Conservation (phyloP, 1,139 yeast species). For the Scheffersomyces stambukii region DNA sequence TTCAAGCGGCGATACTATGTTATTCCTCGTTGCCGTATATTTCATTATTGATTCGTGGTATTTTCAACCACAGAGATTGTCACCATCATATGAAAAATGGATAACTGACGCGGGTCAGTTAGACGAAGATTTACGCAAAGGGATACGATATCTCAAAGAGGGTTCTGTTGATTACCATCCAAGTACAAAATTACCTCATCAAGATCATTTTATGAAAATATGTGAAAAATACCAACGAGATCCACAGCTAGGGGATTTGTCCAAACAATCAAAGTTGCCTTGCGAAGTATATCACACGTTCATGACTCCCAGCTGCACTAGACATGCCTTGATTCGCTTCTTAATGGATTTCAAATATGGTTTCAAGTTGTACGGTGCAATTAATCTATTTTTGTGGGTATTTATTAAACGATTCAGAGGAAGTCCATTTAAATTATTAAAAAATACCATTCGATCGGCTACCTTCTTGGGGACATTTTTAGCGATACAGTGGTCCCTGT, state of each 20-base stretch:
- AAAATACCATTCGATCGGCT: conserved; percentile 24
- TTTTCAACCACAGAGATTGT: conserved; percentile 28
- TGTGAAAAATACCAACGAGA: conserved; percentile 21
- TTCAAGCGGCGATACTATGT: conserved; percentile 12
- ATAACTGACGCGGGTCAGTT: conserved; percentile 37
- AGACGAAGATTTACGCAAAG: conserved; percentile 29
- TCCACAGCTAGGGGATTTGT: conserved; percentile 20
- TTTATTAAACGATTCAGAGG: conserved; percentile 12
- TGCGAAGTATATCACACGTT: conserved; percentile 35
- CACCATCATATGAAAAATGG: conserved; percentile 36
- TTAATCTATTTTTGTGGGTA: conserved; percentile 14
- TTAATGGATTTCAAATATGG: conserved; percentile 30
- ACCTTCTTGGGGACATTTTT: conserved; percentile 34
- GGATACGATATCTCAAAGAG: conserved; percentile 21
- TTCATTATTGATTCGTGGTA: conserved; percentile 40
- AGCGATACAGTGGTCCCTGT: conserved; percentile 33
- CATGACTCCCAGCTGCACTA: conserved; percentile 27
- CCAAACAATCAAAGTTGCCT: conserved; percentile 26
- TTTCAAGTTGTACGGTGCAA: conserved; percentile 21
- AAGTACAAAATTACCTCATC: conserved; percentile 1
- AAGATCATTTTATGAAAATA: conserved; percentile 18
- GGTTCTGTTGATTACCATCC: conserved; percentile 5
- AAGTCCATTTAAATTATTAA: conserved; percentile 8
- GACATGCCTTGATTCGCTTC: conserved; percentile 33
- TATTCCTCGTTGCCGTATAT: conserved; percentile 18